Conservation (phyloP, 257 asterid species). For the Petunia axillaris region DNA sequence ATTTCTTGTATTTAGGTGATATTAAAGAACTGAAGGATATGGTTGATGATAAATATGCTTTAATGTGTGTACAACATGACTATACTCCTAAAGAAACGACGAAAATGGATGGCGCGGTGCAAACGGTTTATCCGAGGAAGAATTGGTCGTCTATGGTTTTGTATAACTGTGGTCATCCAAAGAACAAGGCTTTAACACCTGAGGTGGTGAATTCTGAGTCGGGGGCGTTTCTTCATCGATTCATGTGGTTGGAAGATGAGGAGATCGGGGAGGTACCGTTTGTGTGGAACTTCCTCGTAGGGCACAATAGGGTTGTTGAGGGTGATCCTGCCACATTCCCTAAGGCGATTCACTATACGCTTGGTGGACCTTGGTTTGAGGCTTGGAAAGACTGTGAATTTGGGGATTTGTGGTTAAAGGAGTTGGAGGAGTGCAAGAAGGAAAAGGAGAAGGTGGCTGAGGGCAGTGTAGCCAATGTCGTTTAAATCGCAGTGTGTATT, state of each 20-base stretch:
- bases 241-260: conserved; percentile 77
- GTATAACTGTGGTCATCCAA: conserved; percentile 78
- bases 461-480: not conserved
- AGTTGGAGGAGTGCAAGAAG: conserved; percentile 64
- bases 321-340: conserved; percentile 62
- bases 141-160: conserved; percentile 96
- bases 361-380: conserved; percentile 95
- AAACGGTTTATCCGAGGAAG: conserved; percentile 81
- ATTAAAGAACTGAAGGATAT: conserved; percentile 59
- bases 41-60: conserved; percentile 67
- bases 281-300: conserved; percentile 86
- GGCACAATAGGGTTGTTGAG: conserved; percentile 73
- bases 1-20: conserved; percentile 70
- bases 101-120: conserved; percentile 91
- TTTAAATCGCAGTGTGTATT: not conserved
- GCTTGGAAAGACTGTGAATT: conserved; percentile 92
- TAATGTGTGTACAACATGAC: conserved; percentile 92
- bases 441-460: conserved; percentile 28
- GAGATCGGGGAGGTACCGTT: conserved; percentile 88
- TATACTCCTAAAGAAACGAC: conserved; percentile 85
- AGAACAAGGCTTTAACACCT: conserved; percentile 60
- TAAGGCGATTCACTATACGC: conserved; percentile 80
- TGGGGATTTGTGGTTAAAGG: conserved; percentile 81
- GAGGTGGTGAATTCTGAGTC: conserved; percentile 78
- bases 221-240: conserved; percentile 82